Evolutionary conservation across 78 protist genomes (phyloP), one percentile per base, ranked within the genome.

Genomic region (Reticulomyxa filosa): DNA sequence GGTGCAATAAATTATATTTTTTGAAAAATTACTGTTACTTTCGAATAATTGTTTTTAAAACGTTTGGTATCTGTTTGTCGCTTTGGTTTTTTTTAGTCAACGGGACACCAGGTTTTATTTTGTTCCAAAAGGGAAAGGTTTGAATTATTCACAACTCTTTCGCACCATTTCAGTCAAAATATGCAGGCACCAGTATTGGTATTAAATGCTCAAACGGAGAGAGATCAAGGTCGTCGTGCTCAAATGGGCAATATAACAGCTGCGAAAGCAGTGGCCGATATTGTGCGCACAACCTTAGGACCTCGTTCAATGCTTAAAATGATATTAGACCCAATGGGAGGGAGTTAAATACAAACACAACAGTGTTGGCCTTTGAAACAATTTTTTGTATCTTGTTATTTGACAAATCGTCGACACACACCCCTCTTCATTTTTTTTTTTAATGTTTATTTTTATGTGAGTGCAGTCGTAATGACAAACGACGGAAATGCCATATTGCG

Each of bases 401-500:
- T 25, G 22, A 42, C 50, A 20, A 42, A 13, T 20, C 13, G 17
- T 20, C 50, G 13, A 17, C 50, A 42, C 13, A n/a, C n/a, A n/a
- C n/a, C n/a, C n/a, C n/a, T n/a, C n/a, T n/a, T n/a, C n/a, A n/a
- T n/a, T n/a, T n/a, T n/a, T n/a, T n/a, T n/a, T n/a, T n/a, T n/a
- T n/a, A n/a, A n/a, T n/a, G 1, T n/a, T 29, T 3, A 3, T 26
- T 2, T 42, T 52, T 10, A 7, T 30, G 4, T n/a, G n/a, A n/a
- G n/a, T n/a, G n/a, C n/a, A n/a, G 29, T 69, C 38, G 83, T 82
- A 36, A 74, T 90, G 46, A 90, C 98, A 13, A 89, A 87, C 76
- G 98, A 94, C 72, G 98, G 98, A 25, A 87, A 94, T 71, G 83
- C 96, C 7, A 94, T 94, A 48, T 69, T 94, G 32, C 73, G 98